Percentiles rank a stretch among this genome's conserved stretches.
Conservation (phyloP, 768 basidiomycete species). For the Lactarius psammicola region DNA sequence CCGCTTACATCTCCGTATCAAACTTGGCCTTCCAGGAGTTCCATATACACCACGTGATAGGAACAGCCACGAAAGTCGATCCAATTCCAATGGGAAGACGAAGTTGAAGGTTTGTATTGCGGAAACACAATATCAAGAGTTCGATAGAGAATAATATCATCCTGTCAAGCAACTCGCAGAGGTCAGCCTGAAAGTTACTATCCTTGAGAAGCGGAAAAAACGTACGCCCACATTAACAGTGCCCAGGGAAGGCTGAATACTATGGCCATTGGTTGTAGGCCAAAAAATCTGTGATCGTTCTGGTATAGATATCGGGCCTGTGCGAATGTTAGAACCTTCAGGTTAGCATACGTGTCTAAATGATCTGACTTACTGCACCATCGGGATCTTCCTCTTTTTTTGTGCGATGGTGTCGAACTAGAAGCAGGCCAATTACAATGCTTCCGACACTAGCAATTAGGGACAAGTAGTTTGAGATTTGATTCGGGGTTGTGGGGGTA, state of each 20-base stretch:
- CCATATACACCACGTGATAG: neutral
- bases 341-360: neutral
- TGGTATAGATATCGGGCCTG: constrained; percentile 31
- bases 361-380: neutral
- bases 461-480: constrained; percentile 51
- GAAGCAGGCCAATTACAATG: constrained; percentile 46
- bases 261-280: constrained; percentile 51
- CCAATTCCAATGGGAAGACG: neutral
- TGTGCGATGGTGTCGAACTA: constrained; percentile 43
- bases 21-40: neutral
- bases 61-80: neutral
- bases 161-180: neutral
- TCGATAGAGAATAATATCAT: neutral
- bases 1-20: neutral
- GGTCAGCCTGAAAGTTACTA: neutral
- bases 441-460: constrained; percentile 46
- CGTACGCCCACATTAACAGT: constrained; percentile 59
- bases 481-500: constrained; percentile 39
- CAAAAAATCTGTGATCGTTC: constrained; percentile 36
- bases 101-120: neutral
- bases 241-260: constrained; percentile 55
- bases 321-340: neutral
- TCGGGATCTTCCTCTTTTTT: constrained; percentile 36
- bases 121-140: neutral
- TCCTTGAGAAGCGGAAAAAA: constrained; percentile 8